A percentile compares a stretch with the other conserved stretches of the same genome.
Conservation (phyloP, 306 rosid species). For the Arachis hypogaea region DNA sequence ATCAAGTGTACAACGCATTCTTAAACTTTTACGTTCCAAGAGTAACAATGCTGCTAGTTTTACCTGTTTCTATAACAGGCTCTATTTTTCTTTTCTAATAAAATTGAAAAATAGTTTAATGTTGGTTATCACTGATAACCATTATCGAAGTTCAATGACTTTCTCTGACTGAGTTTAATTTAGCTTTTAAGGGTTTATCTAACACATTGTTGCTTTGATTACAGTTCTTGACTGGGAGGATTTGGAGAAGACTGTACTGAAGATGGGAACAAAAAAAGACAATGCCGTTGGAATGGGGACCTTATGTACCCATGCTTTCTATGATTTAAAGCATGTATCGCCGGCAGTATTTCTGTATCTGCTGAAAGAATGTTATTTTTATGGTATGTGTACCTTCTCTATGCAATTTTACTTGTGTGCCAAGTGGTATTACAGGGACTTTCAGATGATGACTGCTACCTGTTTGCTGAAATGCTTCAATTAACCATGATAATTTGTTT, state of each 20-base stretch:
- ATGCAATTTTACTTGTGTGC: constrained; percentile 17
- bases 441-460: constrained; percentile 1
- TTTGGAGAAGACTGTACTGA: constrained; percentile 52
- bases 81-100: neutral
- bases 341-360: constrained; percentile 81
- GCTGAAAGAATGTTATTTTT: constrained; percentile 75
- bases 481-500: constrained; percentile 6
- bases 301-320: constrained; percentile 69
- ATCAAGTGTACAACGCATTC: neutral
- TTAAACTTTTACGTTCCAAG: constrained; percentile 16
- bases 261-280: constrained; percentile 36
- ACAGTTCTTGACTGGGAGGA: constrained; percentile 49
- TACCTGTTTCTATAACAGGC: neutral
- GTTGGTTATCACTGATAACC: neutral
- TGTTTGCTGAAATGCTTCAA: constrained; percentile 39
- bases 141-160: too few relatives aligned
- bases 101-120: neutral
- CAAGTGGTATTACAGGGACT: neutral
- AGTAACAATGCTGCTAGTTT: neutral
- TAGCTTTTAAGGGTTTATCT: constrained; percentile 23
- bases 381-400: constrained; percentile 60
- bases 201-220: constrained; percentile 11
- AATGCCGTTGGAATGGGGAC: constrained; percentile 40
- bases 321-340: constrained; percentile 65
- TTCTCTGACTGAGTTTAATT: neutral